Percentiles rank a stretch among this genome's conserved stretches.
Conservation (phyloP, 345 rosid genomes). For the Melaleuca quinquenervia region DNA sequence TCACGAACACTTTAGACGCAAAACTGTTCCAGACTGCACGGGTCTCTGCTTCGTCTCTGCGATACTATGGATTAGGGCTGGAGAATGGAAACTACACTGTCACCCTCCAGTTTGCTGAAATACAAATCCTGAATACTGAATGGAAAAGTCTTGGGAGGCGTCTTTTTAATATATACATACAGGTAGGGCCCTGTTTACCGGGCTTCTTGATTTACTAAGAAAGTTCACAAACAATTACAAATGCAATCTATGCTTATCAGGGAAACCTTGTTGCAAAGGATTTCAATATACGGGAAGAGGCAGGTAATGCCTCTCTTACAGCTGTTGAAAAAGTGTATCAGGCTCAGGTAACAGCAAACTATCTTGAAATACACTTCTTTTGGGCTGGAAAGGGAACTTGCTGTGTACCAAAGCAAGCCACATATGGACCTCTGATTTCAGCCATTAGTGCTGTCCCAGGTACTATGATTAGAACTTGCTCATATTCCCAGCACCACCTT, state of each 20-base stretch:
- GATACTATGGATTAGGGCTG: constrained; percentile 77
- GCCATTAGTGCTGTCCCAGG: constrained; percentile 62
- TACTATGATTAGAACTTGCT: neutral
- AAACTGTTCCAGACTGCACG: constrained; percentile 48
- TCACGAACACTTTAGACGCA: constrained; percentile 20
- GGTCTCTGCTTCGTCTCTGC: constrained; percentile 57
- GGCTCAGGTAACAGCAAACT: constrained; percentile 13
- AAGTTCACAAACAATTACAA: neutral
- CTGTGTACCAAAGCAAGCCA: constrained; percentile 16
- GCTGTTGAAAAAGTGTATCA: constrained; percentile 9
- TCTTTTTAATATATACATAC: constrained; percentile 39
- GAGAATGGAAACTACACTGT: constrained; percentile 70
- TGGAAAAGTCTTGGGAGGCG: constrained; percentile 44
- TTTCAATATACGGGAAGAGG: constrained; percentile 28
- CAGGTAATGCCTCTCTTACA: constrained; percentile 14
- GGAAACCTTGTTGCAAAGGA: constrained; percentile 36
- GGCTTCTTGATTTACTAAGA: neutral
- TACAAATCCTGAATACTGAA: neutral
- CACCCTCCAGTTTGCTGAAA: constrained; percentile 38
- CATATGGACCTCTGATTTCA: constrained; percentile 33
- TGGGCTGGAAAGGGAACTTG: constrained; percentile 42
- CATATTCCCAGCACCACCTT: neutral
- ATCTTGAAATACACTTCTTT: constrained; percentile 27
- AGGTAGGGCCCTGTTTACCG: constrained; percentile 11
- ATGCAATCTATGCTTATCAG: constrained; percentile 6